Conservation (phyloP, 2,329 filamentous ascomycete species). For the Plectosphaerella cucumerina region DNA sequence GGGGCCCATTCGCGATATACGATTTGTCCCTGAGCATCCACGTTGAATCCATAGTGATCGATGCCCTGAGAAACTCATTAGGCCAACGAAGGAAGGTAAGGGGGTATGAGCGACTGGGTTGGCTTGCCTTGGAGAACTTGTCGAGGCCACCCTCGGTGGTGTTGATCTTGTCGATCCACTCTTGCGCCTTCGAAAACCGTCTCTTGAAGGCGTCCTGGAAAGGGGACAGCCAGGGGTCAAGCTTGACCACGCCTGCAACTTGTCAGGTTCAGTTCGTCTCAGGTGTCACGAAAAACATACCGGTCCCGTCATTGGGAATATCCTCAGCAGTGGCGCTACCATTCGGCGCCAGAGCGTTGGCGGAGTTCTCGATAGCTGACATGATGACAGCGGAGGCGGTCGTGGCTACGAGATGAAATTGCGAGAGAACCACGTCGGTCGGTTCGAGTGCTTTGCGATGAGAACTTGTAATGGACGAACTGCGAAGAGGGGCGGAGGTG, state of each 20-base stretch:
- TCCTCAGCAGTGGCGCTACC: constrained; percentile 39
- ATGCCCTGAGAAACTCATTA: constrained; percentile 55
- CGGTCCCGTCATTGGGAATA: constrained; percentile 66
- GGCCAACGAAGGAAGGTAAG: neutral
- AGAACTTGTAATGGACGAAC: too few species aligned
- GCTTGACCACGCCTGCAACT: constrained; percentile 72
- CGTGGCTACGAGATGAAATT: too few species aligned
- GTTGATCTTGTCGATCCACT: constrained; percentile 83
- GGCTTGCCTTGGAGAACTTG: constrained; percentile 76
- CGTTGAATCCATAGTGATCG: constrained; percentile 82
- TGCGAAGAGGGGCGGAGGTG: too few species aligned
- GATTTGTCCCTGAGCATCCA: constrained; percentile 78
- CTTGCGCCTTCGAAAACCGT: constrained; percentile 73
- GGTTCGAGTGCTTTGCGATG: too few species aligned
- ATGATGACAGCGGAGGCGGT: neutral
- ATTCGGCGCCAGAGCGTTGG: constrained; percentile 37
- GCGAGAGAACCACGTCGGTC: too few species aligned
- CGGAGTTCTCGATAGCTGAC: constrained; percentile 27
- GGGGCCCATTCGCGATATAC: constrained; percentile 95
- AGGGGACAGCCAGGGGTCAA: constrained; percentile 87
- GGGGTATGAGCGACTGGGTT: neutral
- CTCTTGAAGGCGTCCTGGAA: constrained; percentile 74
- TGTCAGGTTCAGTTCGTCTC: constrained; percentile 10
- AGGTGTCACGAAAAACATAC: constrained; percentile 36
- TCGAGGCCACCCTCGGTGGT: constrained; percentile 83